Percentiles rank a stretch among this genome's conserved stretches.
Evolutionary conservation across 257 asterid species (phyloP).

Genomic region (Solanum corneliomulleri): DNA sequence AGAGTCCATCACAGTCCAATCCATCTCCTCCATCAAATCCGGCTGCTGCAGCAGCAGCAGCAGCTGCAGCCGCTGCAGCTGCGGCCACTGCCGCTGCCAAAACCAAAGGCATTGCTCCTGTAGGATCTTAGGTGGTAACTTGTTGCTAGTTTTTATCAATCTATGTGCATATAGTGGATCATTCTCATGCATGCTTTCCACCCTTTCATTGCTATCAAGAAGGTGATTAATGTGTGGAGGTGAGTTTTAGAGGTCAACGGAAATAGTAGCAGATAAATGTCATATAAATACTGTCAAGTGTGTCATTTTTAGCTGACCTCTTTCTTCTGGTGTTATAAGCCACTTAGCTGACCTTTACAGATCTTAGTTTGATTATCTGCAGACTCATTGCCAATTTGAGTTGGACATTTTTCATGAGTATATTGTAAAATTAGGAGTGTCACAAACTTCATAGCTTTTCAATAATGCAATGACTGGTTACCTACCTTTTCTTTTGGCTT

Average conservation of each 20-base stretch:
- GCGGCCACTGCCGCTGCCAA: constrained; percentile 66
- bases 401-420: not conserved
- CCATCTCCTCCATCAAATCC: constrained; percentile 31
- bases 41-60: constrained; percentile 29
- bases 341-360: not conserved
- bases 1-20: constrained; percentile 22
- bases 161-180: constrained; percentile 27
- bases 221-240: constrained; percentile 11
- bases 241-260: not conserved
- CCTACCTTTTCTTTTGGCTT: not conserved
- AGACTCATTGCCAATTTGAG: not conserved
- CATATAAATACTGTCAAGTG: constrained; percentile 5
- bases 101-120: constrained; percentile 61
- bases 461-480: not conserved
- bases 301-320: not conserved
- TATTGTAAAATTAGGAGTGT: not conserved
- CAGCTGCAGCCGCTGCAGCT: constrained; percentile 35
- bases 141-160: not conserved
- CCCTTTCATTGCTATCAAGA: constrained; percentile 2
- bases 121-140: constrained; percentile 36
- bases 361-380: not conserved
- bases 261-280: constrained; percentile 4
- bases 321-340: not conserved
- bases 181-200: not conserved
- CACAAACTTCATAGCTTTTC: not conserved